Base-by-base conservation (phyloP, 768 basidiomycete species). In the Lyophyllum semitale region DNA sequence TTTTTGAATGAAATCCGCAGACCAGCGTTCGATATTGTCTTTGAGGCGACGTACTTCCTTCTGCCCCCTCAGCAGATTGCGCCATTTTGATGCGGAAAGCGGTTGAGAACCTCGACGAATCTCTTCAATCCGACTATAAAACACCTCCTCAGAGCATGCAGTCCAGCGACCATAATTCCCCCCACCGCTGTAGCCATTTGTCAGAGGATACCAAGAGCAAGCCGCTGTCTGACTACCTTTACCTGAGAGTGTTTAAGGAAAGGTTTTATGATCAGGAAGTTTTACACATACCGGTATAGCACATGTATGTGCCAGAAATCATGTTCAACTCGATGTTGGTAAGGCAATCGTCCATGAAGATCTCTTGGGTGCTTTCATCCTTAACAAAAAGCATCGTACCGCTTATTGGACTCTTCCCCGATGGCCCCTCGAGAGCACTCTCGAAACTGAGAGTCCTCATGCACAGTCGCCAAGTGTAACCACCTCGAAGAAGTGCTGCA, bases 161-260 rank as follows among this genome's bases (percentile, higher is more conserved):
- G 46, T 57, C 45, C 51, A 57, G 17, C 22, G 37, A 6, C 51
- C 15, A 27, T 52, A 57, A 27, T 52, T 22, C 26, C 48, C 45
- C 1, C 50, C 51, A 23, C 50, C 33, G 2, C 7, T 32, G 17
- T 57, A 46, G 17, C 9, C 35, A 11, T 42, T 54, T 2, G 41
- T 9, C 8, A 30, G 51, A 1, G 62, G 64, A 57, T 53, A 66
- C 63, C 61, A 66, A 25, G 61, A 64, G 37, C 26, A 29, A 1
- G 57, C 15, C n/a, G 58, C 42, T n/a, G 27, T 40, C 20, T 60
- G 40, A 20, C 44, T n/a, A n/a, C 46, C 46, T 47, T 4, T 7
- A 8, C 33, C 33, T 35, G 15, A 35, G 33, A 13, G 13, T 8
- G 15, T 15, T 3, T 35, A 9, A 15, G 33, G 4, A 35, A 7